Conservation (phyloP, 129 eudicot species). For the Smallanthus sonchifolius region DNA sequence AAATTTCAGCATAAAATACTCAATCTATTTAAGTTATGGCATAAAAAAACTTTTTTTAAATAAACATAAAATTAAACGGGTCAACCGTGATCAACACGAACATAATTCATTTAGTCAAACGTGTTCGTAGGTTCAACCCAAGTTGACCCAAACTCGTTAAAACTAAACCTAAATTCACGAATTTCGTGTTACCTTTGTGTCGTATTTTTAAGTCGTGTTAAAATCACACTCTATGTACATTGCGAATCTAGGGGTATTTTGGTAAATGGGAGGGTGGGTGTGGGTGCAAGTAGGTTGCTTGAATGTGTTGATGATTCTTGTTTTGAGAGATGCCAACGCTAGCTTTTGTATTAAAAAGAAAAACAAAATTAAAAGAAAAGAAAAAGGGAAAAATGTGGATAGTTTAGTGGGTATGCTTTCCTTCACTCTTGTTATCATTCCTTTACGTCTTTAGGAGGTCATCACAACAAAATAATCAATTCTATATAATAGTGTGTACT, state of each 20-base stretch:
- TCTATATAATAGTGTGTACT: background rate
- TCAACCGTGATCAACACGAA: too few relatives aligned
- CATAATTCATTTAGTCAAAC: too few relatives aligned
- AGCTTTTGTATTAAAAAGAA: background rate
- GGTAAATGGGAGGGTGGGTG: background rate
- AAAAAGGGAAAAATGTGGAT: constrained; percentile 14
- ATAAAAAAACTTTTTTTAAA: too few relatives aligned
- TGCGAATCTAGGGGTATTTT: background rate
- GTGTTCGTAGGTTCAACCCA: too few relatives aligned
- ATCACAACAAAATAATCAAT: background rate
- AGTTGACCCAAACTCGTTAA: too few relatives aligned
- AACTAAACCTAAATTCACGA: too few relatives aligned
- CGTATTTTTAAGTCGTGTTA: too few relatives aligned
- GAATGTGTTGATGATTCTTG: constrained; percentile 15
- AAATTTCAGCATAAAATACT: too few relatives aligned
- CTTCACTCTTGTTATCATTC: constrained; percentile 12
- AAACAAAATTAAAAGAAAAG: background rate
- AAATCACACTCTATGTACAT: too few relatives aligned
- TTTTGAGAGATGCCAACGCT: constrained; percentile 24
- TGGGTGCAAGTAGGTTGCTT: constrained; percentile 22
- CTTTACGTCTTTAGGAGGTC: constrained; percentile 8
- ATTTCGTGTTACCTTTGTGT: too few relatives aligned
- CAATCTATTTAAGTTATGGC: too few relatives aligned
- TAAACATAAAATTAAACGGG: too few relatives aligned
- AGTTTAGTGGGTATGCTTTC: constrained; percentile 21